Evolutionary conservation across 2,329 filamentous ascomycete species (phyloP), one percentile per base, ranked within the genome.

Genomic region (Fusarium armeniacum): DNA sequence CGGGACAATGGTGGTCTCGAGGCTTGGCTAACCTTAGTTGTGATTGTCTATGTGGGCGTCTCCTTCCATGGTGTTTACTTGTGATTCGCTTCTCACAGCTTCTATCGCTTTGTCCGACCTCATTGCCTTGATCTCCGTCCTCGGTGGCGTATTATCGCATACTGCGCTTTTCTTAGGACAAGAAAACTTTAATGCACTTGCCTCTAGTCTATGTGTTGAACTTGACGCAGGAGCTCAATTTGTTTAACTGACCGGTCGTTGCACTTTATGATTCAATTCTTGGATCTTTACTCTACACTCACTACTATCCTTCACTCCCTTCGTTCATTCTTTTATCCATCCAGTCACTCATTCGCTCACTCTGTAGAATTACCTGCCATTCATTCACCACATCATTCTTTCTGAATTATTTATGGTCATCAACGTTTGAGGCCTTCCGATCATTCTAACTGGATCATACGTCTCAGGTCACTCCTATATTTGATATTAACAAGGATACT

Each of bases 21-120:
- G 54, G 24, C 54, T 58, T 67, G 52, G 45, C 50, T 38, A 43
- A 49, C 49, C 49, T 59, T 49, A 60, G 66, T 63, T 59, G 41
- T 46, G 30, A 58, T 41, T 36, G 44, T 59, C 43, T 33, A 59
- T 36, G 35, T 62, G 51, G 55, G 53, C 62, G 41, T 38, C 22
- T 26, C 12, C 38, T 26, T 45, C 20, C 30, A 32, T 32, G n/a
- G 26, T 50, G 22, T 24, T 38, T 15, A 9, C 65, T 35, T 24
- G 26, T 44, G 38, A 59, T 66, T 56, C 58, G 53, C 51, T 57
- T 46, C 30, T 50, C 43, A 35, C 57, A 53, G 55, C 43, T 68
- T 63, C 53, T 54, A 33, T 71, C 59, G 55, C 69, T 47, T 63
- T 70, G 62, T 30, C 69, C 69, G 51, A 66, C 61, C 46, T 63